Evolutionary conservation across 495 filamentous ascomycete species (phyloP).

Genomic region (Lindgomyces ingoldianus): DNA sequence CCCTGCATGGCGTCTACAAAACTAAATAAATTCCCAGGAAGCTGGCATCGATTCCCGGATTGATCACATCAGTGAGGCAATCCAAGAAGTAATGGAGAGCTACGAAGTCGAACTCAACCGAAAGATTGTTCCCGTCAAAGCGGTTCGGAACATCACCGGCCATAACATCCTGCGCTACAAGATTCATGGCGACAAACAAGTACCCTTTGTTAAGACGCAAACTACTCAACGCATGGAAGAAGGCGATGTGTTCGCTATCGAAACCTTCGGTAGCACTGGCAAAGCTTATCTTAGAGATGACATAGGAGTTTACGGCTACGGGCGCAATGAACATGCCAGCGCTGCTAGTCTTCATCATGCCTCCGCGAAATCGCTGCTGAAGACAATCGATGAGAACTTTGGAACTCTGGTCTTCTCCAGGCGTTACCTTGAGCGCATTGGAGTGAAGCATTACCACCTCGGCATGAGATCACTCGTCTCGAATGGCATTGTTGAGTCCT

Average conservation of each 20-base stretch:
- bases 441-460: conserved; percentile 84
- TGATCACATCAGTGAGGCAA: conserved; percentile 71
- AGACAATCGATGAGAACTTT: conserved; percentile 89
- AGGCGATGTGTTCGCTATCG: conserved; percentile 88
- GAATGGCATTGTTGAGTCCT: conserved; percentile 57
- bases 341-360: conserved; percentile 53
- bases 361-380: conserved; percentile 79
- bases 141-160: conserved; percentile 84
- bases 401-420: conserved; percentile 84
- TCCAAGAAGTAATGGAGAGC: conserved; percentile 88
- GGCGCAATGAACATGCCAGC: conserved; percentile 68
- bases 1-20: background rate
- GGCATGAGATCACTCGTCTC: conserved; percentile 55
- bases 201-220: conserved; percentile 82
- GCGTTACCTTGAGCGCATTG: conserved; percentile 81
- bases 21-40: conserved; percentile 48
- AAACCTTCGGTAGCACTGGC: conserved; percentile 91
- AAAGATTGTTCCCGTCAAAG: conserved; percentile 76
- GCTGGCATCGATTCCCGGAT: conserved; percentile 82
- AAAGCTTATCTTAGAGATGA: conserved; percentile 83
- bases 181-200: conserved; percentile 87
- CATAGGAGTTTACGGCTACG: conserved; percentile 50
- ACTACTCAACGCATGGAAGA: conserved; percentile 84
- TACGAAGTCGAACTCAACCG: conserved; percentile 81
- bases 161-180: conserved; percentile 84